phyloP scores from a whole-genome alignment of 2,329 filamentous ascomycete genomes.

The Sclerotinia borealis region DNA sequence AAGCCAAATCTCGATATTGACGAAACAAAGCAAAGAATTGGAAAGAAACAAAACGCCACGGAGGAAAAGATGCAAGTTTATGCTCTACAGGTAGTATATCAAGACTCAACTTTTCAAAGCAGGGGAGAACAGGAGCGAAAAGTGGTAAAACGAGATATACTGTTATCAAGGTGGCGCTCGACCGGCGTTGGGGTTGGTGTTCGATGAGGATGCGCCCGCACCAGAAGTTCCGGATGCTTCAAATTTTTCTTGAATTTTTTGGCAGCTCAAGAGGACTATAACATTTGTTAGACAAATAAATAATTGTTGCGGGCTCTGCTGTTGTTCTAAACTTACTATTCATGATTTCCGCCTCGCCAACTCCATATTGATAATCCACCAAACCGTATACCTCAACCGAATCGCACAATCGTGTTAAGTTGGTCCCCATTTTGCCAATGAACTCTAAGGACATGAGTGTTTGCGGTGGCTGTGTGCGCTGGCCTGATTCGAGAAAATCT shows the following conservation, averaged over 20 bases:
- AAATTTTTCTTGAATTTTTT: slow-evolving; percentile 45
- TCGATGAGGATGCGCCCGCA: slow-evolving; percentile 6
- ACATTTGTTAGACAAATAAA: not conserved
- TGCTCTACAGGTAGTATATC: slow-evolving; percentile 5
- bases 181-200: slow-evolving; percentile 15
- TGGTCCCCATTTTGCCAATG: slow-evolving; percentile 73
- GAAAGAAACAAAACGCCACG: not conserved
- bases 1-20: not conserved
- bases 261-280: slow-evolving; percentile 46
- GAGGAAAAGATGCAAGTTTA: not conserved
- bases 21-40: not conserved
- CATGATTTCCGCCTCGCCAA: slow-evolving; percentile 91
- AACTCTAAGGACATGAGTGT: slow-evolving; percentile 61
- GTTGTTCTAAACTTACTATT: slow-evolving; percentile 6
- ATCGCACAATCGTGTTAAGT: slow-evolving; percentile 78
- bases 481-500: slow-evolving; percentile 51
- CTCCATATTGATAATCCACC: slow-evolving; percentile 94
- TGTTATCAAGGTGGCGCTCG: slow-evolving; percentile 26
- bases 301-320: not conserved
- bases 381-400: slow-evolving; percentile 84
- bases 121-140: not conserved
- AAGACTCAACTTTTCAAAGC: not conserved
- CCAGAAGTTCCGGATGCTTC: slow-evolving; percentile 19
- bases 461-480: slow-evolving; percentile 38
- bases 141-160: not conserved